Evolutionary conservation across 495 filamentous ascomycete genomes (phyloP).

Genomic region (Aspergillus kassunensis): DNA sequence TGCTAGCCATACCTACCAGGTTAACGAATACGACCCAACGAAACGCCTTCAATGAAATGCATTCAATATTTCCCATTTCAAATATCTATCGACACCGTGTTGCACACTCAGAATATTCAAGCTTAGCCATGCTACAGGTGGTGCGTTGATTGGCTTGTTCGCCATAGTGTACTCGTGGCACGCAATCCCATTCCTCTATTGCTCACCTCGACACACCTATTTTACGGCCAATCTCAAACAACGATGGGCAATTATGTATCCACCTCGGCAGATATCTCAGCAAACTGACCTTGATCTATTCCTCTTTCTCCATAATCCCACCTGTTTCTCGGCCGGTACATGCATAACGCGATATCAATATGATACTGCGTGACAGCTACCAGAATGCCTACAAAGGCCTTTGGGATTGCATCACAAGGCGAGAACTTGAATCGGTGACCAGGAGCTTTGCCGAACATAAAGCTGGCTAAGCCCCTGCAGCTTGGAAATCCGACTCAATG

Average conservation of each 20-base stretch:
- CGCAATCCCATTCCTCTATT: conserved; percentile 18
- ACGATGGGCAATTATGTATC: not conserved
- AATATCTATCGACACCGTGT: no score
- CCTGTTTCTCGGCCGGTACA: conserved; percentile 6
- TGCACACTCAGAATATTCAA: not conserved
- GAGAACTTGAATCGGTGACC: not conserved
- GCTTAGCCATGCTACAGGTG: not conserved
- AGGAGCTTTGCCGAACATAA: not conserved
- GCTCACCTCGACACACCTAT: conserved; percentile 6
- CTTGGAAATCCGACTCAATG: not conserved
- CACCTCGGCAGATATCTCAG: conserved; percentile 2
- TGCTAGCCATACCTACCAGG: not conserved
- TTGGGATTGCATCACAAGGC: conserved; percentile 2
- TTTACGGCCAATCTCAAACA: conserved; percentile 9
- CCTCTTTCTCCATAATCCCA: not conserved
- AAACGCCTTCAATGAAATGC: no score
- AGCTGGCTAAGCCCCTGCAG: not conserved
- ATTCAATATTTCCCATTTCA: no score
- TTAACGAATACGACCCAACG: not conserved
- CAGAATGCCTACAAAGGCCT: not conserved
- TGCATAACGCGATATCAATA: conserved; percentile 28
- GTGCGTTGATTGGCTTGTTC: conserved; percentile 2
- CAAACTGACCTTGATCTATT: not conserved
- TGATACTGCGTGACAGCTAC: conserved; percentile 27
- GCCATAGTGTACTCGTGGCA: conserved; percentile 15